Evolutionary conservation across 768 basidiomycete species (phyloP), one percentile per base, ranked within the genome.

Genomic region (Russula brevipes): DNA sequence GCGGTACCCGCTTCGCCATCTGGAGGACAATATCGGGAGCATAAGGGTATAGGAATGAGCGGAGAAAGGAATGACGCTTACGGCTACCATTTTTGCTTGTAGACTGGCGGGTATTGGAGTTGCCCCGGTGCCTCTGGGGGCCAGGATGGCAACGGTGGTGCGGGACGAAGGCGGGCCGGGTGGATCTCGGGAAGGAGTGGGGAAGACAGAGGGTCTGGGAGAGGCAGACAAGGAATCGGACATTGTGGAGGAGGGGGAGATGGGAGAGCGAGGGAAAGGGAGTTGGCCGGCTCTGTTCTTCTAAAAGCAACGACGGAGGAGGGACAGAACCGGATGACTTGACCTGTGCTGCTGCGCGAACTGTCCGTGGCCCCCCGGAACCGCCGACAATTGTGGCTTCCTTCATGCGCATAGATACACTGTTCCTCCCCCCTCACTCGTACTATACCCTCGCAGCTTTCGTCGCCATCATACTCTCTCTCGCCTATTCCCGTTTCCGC

Each of bases 11-110:
- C 67, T 77, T 77, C 46, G 81, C 78, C 77, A 84, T 79, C 83
- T 81, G 73, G 54, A 59, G 67, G 57, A 39, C 42, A 50, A 53
- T 67, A 66, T 66, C 68, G 69, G 71, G 41, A 4, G 16, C 12
- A 16, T 42, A 14, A 42, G 41, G 8, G 41, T 14, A 55, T 67
- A 59, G 51, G 49, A 50, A 33, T 1, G 12, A 24, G 39, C 8
- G 14, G 30, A 33, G 14, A 42, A 51, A 46, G 24, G 49, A 47
- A 53, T 17, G 46, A 51, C 2, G 79, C 84, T 69, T 72, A 95
- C 93, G 35, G 88, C 91, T 46, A 89, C 91, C 88, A 98, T 90
- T 79, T 94, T 97, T 65, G 91, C 92, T 72, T 94, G 94, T 50
- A 98, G 81, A 51, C 85, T 81, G 0, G 94, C 91, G 0, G 95